Base-by-base conservation (phyloP, 163 green algal species). In the Chlamydomonas reinhardtii region DNA sequence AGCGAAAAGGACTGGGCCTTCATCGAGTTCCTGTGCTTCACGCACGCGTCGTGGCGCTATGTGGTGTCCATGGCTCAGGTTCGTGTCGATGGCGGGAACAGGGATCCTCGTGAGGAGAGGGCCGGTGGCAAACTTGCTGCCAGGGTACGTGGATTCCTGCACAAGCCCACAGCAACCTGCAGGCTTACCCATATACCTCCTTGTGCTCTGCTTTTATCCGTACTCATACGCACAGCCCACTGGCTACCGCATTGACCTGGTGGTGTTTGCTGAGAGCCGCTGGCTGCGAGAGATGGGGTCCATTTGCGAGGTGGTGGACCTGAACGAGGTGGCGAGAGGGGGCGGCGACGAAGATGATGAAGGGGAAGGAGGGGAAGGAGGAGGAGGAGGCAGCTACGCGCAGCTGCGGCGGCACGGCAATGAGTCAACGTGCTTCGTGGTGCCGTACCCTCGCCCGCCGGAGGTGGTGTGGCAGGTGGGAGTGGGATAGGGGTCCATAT, bases 1-100 rank as follows among this genome's bases (percentile, higher is more conserved):
- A 66, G 52, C 12, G 81, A 80, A 39, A 81, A 80, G 29, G 81
- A 87, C 37, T 87, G 81, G 81, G 81, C 81, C 4, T 68, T 87
- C 35, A 74, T 76, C 2, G 81, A 87, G 35, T 87, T 87, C 27
- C 22, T 87, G 37, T 74, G 35, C 17, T 81, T 87, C 37, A 62
- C 74, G 71, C 81, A 87, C 52, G 71, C 71, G 1, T 56, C 24
- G 34, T 87, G 81, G 81, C 70, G 81, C 22, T 85, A 85, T 69
- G 79, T 85, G 79, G 71, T 70, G 27, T 73, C 68, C 2, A 61
- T 85, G 79, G 69, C 65, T 6, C 29, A 75, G 76, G 76, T 83
- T 25, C 29, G 64, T 22, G 64, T 22, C 27, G 29, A 16, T 54
- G 6, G 6, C 11, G 11, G 8, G 43, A 54, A 54, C 43, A 54